phyloP scores from a whole-genome alignment of 2,329 filamentous ascomycete genomes.

The Salinomyces thailandicus region DNA sequence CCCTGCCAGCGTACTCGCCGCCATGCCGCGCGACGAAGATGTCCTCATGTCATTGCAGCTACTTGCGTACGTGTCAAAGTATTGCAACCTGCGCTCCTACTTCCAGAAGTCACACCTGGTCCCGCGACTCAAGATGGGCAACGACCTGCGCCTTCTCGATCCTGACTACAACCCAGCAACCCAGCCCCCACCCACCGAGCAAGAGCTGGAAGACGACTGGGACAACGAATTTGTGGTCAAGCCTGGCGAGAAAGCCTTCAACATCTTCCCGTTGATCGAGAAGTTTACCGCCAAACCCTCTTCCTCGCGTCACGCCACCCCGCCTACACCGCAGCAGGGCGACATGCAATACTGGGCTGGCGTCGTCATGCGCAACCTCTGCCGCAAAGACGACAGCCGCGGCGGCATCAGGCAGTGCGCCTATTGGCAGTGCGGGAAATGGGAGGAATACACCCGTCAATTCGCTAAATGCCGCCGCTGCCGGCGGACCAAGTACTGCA shows the following conservation, averaged over 20 bases:
- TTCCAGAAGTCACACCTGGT: conserved; percentile 94
- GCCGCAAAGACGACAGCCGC: conserved; percentile 89
- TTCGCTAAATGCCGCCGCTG: conserved; percentile 97
- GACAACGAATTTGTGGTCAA: conserved; percentile 65
- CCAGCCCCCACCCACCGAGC: conserved; percentile 29
- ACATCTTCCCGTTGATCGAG: conserved; percentile 95
- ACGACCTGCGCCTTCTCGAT: conserved; percentile 71
- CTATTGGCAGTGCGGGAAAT: conserved; percentile 96
- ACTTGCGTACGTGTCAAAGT: conserved; percentile 95
- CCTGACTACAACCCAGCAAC: conserved; percentile 44
- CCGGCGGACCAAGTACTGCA: conserved; percentile 84
- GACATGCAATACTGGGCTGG: conserved; percentile 99
- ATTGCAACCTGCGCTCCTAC: conserved; percentile 89
- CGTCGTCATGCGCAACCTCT: conserved; percentile 97
- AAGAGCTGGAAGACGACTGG: conserved; percentile 64
- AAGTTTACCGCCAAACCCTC: conserved; percentile 78
- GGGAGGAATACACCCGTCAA: conserved; percentile 92
- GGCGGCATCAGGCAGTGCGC: conserved; percentile 95
- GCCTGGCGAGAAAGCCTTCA: conserved; percentile 35
- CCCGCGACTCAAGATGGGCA: conserved; percentile 78
- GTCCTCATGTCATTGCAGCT: conserved; percentile 96
- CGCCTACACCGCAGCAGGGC: conserved; percentile 23
- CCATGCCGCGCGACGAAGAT: conserved; percentile 94
- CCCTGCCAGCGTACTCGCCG: conserved; percentile 61
- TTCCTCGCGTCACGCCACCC: conserved; percentile 12